Conservation (phyloP, 306 rosid genomes). For the Arachis stenosperma region DNA sequence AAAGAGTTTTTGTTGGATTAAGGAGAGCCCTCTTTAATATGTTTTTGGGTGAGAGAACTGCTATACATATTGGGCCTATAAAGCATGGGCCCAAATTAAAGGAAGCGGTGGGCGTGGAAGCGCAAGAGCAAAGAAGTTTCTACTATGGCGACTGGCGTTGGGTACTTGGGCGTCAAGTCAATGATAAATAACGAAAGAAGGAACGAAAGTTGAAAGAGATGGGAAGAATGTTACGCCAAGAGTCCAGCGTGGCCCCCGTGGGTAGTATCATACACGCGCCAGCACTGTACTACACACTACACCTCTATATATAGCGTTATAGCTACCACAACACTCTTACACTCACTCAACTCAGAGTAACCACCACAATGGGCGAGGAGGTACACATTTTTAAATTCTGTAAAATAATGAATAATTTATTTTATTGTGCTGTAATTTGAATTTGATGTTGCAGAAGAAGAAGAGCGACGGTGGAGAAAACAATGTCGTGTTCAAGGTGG, state of each 20-base stretch:
- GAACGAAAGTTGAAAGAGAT: too few species aligned
- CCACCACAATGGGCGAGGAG: slow-evolving; percentile 32
- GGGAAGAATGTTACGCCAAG: too few species aligned
- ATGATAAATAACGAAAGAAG: background rate
- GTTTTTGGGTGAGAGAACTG: too few species aligned
- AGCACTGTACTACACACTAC: too few species aligned
- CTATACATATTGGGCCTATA: background rate
- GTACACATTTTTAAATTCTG: background rate
- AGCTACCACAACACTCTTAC: too few species aligned
- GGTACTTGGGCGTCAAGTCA: background rate
- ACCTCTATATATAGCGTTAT: too few species aligned
- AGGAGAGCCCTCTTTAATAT: too few species aligned
- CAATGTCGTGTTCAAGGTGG: slow-evolving; percentile 61
- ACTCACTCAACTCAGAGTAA: background rate
- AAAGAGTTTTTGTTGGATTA: too few species aligned
- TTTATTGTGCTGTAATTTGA: background rate
- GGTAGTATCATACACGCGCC: background rate
- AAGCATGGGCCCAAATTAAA: background rate
- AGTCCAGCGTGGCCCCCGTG: background rate
- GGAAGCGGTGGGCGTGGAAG: background rate
- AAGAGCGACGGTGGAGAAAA: slow-evolving; percentile 45
- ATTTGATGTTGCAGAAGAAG: slow-evolving; percentile 47
- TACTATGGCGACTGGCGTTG: background rate
- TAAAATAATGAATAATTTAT: too few species aligned
- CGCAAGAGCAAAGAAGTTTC: slow-evolving; percentile 15